Evolutionary conservation across 108 stramenopile genomes (phyloP), one percentile per base, ranked within the genome.

Genomic region (Fragilaria radians): DNA sequence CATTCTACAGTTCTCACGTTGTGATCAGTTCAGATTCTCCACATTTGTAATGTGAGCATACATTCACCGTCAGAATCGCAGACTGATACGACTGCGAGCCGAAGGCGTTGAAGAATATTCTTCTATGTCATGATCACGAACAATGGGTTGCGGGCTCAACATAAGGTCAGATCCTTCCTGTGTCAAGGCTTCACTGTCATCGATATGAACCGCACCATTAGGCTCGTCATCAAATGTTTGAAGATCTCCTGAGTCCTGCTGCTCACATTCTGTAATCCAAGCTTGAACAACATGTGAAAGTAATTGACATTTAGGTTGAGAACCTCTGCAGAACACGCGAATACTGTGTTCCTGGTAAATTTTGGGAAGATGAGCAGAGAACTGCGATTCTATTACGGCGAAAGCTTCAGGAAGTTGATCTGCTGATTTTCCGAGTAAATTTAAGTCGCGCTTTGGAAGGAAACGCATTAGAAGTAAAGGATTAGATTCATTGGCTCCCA

Each of bases 381-480:
- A 66, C 31, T 70, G 61, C 11, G 46, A 34, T 14, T 57, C 62
- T 29, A 75, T 53, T 4, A 68, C 48, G 46, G 46, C 57, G 14
- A 61, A 33, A 7, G 85, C 89, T 9, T 54, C 58, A n/a, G 82
- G 85, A 19, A 85, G 55, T 7, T 73, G 64, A 1, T 78, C 70
- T 2, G 56, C 52, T 0, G 57, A 30, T 9, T 63, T 67, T 32
- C 28, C 29, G 2, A 80, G 62, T 32, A 54, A 62, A 25, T 36
- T 60, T 47, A 71, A 52, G 17, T 70, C 49, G 7, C 28, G 56
- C 67, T 84, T 85, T 27, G 57, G 48, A 5, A 87, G 59, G 52
- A 94, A 90, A 32, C 93, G 71, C 73, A 94, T 82, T 52, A 46
- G 58, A 30, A 58, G 34, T 2, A 91, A 62, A 52, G 93, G 93